Base-by-base conservation (phyloP, 768 basidiomycete genomes). In the Rhodotorula diobovata region DNA sequence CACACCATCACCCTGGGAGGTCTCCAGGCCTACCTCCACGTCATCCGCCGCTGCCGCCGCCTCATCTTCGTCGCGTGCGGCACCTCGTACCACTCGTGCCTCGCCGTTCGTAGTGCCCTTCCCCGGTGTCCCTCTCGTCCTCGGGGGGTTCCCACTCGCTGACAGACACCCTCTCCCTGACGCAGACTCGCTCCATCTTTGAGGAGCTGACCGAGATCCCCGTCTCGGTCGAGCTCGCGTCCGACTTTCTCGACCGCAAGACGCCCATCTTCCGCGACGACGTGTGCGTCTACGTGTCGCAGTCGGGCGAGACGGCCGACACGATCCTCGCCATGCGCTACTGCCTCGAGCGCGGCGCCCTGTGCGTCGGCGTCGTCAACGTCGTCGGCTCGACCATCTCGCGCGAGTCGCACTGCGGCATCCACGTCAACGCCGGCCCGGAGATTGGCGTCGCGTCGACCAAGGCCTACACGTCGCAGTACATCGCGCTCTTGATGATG, bases 251-350 rank as follows among this genome's bases (percentile, higher is more conserved):
- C 79, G 96, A 99, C 83, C 87, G 96, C 81, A 95, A 94, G 85
- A 98, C 95, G 0, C 96, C 96, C 16, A 98, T 99, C 81, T 99
- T 98, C 89, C 86, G 96, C 78, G 96, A 99, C 80, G 96, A 99
- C 77, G 89, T 97, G 69, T 93, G 92, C 77, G 85, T 98, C 76
- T 96, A 98, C 83, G 84, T 99, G 74, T 93, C 90, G 73, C 96
- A 99, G 82, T 95, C 93, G 75, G 96, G 96, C 70, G 96, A 98
- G 84, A 99, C 96, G 1, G 96, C 96, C 50, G 96, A 99, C 80
- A 98, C 92, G 37, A 95, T 99, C 81, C 83, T 99, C 74, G 92
- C 94, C 35, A 83, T 99, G 83, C 87, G 91, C 70, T 99, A 99
- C 84, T 98, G 94, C 81, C 81, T 96, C 78, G 96, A 99, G 80